These are phyloP conservation scores for Rhodotorula sphaerocarpa DNA, from an alignment of 768 basidiomycete species.

Conservation along the genomic window DNA sequence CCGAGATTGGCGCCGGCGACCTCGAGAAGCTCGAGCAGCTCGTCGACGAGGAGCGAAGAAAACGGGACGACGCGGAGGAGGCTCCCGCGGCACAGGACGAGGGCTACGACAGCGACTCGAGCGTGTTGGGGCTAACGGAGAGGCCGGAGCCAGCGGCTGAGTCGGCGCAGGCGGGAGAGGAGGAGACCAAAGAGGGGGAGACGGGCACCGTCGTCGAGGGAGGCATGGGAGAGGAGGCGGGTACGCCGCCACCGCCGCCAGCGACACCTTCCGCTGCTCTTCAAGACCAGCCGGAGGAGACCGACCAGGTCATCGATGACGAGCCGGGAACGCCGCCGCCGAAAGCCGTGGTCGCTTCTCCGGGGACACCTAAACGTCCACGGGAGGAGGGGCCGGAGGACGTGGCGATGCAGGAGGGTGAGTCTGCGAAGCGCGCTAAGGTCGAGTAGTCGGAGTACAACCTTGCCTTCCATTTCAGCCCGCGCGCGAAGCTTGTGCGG, in stretches of 20 bases:
- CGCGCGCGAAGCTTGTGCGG: no score
- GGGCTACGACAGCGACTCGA: background rate
- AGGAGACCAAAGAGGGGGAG: background rate
- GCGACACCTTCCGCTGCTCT: background rate
- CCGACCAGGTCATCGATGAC: background rate
- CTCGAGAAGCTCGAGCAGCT: constrained; percentile 49
- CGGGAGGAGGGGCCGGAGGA: constrained; percentile 1
- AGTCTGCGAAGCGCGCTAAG: background rate
- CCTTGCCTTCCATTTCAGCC: no score
- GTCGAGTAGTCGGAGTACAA: background rate
- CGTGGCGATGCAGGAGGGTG: constrained; percentile 7
- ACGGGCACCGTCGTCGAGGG: background rate
- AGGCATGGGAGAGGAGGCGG: background rate
- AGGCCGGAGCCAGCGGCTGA: background rate
- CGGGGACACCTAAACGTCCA: constrained; percentile 25
- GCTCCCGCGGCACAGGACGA: background rate
- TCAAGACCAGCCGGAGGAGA: no score
- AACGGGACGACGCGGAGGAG: background rate
- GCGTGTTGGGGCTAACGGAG: background rate
- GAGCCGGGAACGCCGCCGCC: background rate
- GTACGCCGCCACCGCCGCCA: background rate
- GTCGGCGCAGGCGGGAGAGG: background rate
- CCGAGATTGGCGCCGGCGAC: constrained; percentile 68
- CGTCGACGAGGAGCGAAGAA: constrained; percentile 38
- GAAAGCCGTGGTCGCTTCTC: background rate